These are phyloP conservation scores for Cucurbita argyrosperma DNA, from an alignment of 306 rosid species.

Conservation along the genomic window DNA sequence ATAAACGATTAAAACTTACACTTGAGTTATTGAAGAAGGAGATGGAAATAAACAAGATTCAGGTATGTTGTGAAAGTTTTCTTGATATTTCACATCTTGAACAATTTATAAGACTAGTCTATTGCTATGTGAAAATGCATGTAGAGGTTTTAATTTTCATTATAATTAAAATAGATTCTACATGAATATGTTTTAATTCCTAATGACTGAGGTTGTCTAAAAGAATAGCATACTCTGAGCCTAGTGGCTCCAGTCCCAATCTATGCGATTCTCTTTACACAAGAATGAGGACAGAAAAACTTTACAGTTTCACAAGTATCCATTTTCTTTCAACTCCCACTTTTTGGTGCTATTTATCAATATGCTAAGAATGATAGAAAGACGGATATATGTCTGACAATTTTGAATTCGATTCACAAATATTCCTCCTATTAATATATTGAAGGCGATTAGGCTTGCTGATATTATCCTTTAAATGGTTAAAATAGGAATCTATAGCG, in stretches of 20 bases:
- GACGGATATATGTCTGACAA: neutral
- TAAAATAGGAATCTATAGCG: conserved; percentile 75
- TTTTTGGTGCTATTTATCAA: neutral
- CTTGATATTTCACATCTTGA: neutral
- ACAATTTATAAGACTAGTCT: neutral
- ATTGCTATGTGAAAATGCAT: neutral
- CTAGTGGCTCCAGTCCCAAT: neutral
- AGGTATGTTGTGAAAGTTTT: conserved; percentile 33
- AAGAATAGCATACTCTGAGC: neutral
- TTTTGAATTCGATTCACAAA: neutral
- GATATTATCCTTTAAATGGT: conserved; percentile 12
- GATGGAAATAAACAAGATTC: conserved; percentile 96
- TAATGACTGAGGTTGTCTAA: neutral
- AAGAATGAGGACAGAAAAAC: neutral
- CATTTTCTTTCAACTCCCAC: neutral
- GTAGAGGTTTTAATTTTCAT: neutral
- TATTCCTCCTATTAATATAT: neutral
- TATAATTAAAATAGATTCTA: neutral
- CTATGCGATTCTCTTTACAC: neutral
- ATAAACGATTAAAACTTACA: conserved; percentile 76
- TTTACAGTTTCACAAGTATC: neutral
- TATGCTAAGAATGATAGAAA: neutral
- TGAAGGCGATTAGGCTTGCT: conserved; percentile 4
- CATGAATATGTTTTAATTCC: neutral
- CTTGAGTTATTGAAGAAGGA: conserved; percentile 94